Percentiles rank a stretch among this genome's conserved stretches.
Evolutionary conservation across 2,329 filamentous ascomycete species (phyloP).

Genomic region (Coleophoma eucalyptorum): DNA sequence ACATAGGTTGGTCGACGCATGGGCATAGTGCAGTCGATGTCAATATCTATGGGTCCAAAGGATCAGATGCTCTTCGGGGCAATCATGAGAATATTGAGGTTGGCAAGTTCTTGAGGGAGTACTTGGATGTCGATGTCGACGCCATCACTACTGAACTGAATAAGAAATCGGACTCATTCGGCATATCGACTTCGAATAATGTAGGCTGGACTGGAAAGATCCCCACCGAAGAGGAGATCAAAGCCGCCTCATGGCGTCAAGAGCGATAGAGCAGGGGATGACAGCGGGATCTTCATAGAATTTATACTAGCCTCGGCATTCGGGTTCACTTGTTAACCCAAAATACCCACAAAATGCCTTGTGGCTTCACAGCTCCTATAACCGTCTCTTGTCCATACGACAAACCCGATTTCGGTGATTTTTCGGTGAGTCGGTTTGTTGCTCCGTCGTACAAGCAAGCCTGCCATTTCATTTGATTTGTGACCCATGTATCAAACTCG

Average conservation of each 20-base stretch:
- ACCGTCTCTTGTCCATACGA: too few relatives aligned
- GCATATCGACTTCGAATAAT: constrained; percentile 1
- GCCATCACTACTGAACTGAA: constrained; percentile 70
- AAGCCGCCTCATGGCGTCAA: background rate
- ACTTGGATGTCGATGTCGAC: constrained; percentile 76
- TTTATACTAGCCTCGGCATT: background rate
- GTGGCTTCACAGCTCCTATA: too few relatives aligned
- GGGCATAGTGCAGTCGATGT: constrained; percentile 93
- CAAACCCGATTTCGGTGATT: too few relatives aligned
- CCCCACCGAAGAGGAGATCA: constrained; percentile 17
- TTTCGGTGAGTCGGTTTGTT: too few relatives aligned
- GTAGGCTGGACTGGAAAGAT: constrained; percentile 18
- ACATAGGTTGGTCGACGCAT: constrained; percentile 91
- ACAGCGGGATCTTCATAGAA: too few relatives aligned
- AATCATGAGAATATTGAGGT: constrained; percentile 97
- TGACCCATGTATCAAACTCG: too few relatives aligned
- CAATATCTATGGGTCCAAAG: constrained; percentile 84
- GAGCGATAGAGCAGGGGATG: background rate
- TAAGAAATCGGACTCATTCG: constrained; percentile 15
- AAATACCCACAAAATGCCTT: background rate
- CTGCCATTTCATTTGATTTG: too few relatives aligned
- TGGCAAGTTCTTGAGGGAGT: constrained; percentile 75
- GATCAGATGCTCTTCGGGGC: constrained; percentile 64
- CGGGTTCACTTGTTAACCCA: background rate
- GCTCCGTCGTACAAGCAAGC: too few relatives aligned